Base-by-base conservation (phyloP, 371 early-diverging fungal species). In the Mucor irregularis region DNA sequence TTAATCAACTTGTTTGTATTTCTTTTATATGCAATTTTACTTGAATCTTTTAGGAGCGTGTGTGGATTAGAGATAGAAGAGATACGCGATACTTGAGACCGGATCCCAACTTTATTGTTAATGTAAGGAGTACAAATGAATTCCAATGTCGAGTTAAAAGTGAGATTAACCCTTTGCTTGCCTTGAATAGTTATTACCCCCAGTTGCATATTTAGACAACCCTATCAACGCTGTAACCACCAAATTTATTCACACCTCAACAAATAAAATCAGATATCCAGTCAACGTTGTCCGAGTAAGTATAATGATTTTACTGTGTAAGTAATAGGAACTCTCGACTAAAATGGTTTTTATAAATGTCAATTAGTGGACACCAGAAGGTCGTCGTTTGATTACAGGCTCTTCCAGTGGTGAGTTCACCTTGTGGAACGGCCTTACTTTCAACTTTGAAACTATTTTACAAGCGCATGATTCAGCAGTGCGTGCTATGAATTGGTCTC, bases 361-460 rank as follows among this genome's bases (percentile, higher is more conserved):
- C 11, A 8, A 57, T 4, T 53, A 92, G 87, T 99, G 99, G 97
- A 97, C 96, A 9, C 99, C 99, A 0, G 99, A 99, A 77, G 99
- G 99, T 4, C 84, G 99, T 31, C 90, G 99, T 46, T 76, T 99
- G 16, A 92, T 99, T 28, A 97, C 99, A 3, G 99, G 99, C 0
- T 93, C 95, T 1, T 90, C 96, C 0, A 93, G 92, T 63, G 99
- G 99, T 6, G 99, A 99, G 77, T 98, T 99, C 59, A 99, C 99
- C 0, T 75, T 99, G 35, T 99, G 99, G 99, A 99, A 98, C 69
- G 99, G 99, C 5, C 81, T 97, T 31, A 94, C 96, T 0, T 99
- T 99, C 67, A 99, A 99, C 68, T 99, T 99, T 76, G 99, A 99
- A 66, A 99, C 99, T 2, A 99, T 99, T 67, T 72, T 99, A 57